These are phyloP conservation scores for Solanum lycopersicoides DNA, from an alignment of 257 asterid genomes.

Conservation along the genomic window DNA sequence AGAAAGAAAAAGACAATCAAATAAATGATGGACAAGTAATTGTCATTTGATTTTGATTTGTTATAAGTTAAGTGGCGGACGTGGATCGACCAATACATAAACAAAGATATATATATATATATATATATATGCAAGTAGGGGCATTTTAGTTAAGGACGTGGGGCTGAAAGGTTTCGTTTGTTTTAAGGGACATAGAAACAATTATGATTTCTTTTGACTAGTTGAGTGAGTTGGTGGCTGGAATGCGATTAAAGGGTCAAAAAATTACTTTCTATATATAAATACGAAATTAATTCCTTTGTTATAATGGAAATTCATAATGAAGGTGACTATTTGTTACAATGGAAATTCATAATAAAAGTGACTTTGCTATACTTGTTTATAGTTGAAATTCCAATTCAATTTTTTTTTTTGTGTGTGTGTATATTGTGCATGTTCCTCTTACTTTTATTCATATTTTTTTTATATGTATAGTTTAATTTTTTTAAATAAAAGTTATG, in stretches of 20 bases:
- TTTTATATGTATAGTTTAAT: neutral
- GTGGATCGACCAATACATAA: neutral
- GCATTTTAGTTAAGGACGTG: neutral
- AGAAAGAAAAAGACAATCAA: neutral
- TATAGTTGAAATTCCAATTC: neutral
- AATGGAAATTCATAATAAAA: too few relatives aligned
- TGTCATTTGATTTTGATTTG: neutral
- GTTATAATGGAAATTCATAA: neutral
- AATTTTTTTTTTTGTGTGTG: neutral
- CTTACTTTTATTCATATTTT: neutral
- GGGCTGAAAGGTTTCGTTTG: neutral
- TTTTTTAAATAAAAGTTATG: neutral
- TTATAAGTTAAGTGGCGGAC: neutral
- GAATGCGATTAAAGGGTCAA: neutral
- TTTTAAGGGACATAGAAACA: neutral
- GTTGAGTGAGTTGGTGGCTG: neutral
- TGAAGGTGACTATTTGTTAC: too few relatives aligned
- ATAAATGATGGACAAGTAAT: neutral
- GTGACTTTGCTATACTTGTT: neutral
- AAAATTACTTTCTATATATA: accelerated
- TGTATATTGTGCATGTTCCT: neutral
- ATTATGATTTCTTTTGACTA: neutral
- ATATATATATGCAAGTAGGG: neutral
- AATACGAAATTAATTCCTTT: neutral
- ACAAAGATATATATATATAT: too few relatives aligned